Conservation (phyloP, 176 grass and related monocot genomes). For the Ananas comosus region DNA sequence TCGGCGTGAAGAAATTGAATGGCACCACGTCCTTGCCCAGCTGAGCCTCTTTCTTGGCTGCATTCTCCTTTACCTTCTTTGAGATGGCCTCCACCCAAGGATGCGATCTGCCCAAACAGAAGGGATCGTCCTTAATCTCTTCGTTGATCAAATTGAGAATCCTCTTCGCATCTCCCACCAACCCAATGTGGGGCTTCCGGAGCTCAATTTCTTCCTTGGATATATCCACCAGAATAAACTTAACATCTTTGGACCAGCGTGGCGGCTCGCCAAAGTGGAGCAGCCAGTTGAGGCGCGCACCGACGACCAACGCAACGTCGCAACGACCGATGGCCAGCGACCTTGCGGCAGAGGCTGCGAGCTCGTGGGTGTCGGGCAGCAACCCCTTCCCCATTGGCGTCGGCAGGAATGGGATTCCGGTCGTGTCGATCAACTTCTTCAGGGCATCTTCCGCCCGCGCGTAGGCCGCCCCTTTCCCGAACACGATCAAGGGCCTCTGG, state of each 20-base stretch:
- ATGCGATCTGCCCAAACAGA: constrained; percentile 62
- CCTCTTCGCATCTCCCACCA: constrained; percentile 64
- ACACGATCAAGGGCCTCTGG: constrained; percentile 56
- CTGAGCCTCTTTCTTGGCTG: constrained; percentile 65
- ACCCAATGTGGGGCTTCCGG: constrained; percentile 59
- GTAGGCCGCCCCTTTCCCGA: constrained; percentile 84
- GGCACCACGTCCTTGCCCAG: constrained; percentile 65
- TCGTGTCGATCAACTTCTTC: constrained; percentile 66
- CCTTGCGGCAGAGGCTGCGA: constrained; percentile 69
- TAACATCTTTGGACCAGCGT: constrained; percentile 86
- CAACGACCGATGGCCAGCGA: constrained; percentile 70
- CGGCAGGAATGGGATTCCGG: constrained; percentile 78
- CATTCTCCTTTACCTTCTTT: constrained; percentile 72
- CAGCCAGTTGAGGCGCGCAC: constrained; percentile 85
- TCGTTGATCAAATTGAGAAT: constrained; percentile 54
- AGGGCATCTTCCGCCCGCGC: constrained; percentile 53
- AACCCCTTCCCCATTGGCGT: constrained; percentile 96
- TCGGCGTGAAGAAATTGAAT: constrained; percentile 87
- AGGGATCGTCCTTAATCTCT: constrained; percentile 86
- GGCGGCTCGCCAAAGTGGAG: constrained; percentile 85
- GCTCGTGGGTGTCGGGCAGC: constrained; percentile 60
- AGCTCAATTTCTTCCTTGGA: constrained; percentile 76
- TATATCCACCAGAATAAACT: constrained; percentile 77
- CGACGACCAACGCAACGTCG: constrained; percentile 66
- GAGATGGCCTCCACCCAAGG: constrained; percentile 76